phyloP scores from a whole-genome alignment of 2,329 filamentous ascomycete genomes.

The Epichloe sibirici region DNA sequence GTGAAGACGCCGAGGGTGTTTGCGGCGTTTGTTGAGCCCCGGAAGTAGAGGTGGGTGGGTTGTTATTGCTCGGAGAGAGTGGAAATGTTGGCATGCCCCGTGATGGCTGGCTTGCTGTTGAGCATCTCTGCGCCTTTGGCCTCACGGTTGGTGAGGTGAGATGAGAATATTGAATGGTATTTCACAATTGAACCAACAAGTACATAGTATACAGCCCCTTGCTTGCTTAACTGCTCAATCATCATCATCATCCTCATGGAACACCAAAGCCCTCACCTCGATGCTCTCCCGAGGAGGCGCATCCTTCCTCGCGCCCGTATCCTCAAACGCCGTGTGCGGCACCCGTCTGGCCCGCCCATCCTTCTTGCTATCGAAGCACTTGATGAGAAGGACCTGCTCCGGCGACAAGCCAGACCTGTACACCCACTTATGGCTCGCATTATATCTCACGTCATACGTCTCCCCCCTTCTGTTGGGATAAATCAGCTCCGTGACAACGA shows the following conservation, averaged over 20 bases:
- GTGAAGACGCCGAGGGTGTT: slow-evolving; percentile 5
- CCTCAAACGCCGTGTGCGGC: slow-evolving; percentile 43
- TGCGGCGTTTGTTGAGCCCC: slow-evolving; percentile 6
- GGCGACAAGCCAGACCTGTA: slow-evolving; percentile 39
- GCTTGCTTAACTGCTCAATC: not conserved
- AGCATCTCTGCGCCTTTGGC: too few relatives aligned
- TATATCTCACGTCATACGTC: slow-evolving; percentile 33
- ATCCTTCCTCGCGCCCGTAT: slow-evolving; percentile 25
- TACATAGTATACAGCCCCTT: not conserved
- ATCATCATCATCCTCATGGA: slow-evolving; percentile 14
- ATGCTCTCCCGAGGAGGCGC: slow-evolving; percentile 46
- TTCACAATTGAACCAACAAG: too few relatives aligned
- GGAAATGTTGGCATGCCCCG: too few relatives aligned
- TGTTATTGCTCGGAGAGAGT: not conserved
- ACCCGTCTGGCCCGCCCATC: slow-evolving; percentile 34
- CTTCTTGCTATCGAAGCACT: slow-evolving; percentile 46
- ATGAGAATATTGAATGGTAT: too few relatives aligned
- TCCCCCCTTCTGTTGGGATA: slow-evolving; percentile 38
- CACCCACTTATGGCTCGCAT: slow-evolving; percentile 35
- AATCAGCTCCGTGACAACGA: slow-evolving; percentile 35
- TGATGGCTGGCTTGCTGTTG: too few relatives aligned
- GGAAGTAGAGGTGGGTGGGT: not conserved
- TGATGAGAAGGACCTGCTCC: slow-evolving; percentile 44
- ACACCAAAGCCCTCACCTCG: slow-evolving; percentile 42
- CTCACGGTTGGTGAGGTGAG: too few relatives aligned